Base-by-base conservation (phyloP, 148 eudicot genomes). In the Cornus suecica region DNA sequence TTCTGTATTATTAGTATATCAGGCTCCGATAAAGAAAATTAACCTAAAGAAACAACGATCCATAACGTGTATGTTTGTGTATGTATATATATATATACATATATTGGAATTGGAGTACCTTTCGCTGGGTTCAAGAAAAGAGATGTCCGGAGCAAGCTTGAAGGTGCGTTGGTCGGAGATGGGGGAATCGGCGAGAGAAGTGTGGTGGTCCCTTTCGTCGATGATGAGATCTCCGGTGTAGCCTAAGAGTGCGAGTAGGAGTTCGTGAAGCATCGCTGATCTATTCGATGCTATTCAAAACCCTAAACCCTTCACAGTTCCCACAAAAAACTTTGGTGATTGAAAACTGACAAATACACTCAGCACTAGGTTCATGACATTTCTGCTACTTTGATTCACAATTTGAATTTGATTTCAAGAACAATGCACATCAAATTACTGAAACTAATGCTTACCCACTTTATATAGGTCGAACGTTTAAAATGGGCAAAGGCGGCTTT, bases 191-290 rank as follows among this genome's bases (percentile, higher is more conserved):
- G 90, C 86, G 71, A 83, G 81, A 24, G 90, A 77, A 29, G 48
- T 66, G 13, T 60, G 88, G 68, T 81, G 84, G 13, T 91, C 90
- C 30, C 91, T 76, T n/a, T 84, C 90, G 88, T 96, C 99, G 81
- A 96, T 79, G 26, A 96, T 96, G 68, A 96, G 88, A 70, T 96
- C 99, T 74, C 99, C 99, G 70, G 99, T 96, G 92, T 90, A 93
- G 14, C 99, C 99, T 68, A 96, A 64, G 10, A 96, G 88, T 52
- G 99, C 86, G 51, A 96, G 78, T 27, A 96, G 78, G 32, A 93
- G 85, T 76, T 96, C 98, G 87, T 93, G 98, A 71, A 96, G 82
- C 99, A 96, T 95, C 42, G 62, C 2, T 58, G 25, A 58, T 58
- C 62, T 56, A n/a, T 56, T 56, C 25, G n/a, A n/a, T n/a, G n/a